Percentiles rank a stretch among this genome's conserved stretches.
phyloP scores from a whole-genome alignment of 208 protist genomes.

The Tritrichomonas musculus region DNA sequence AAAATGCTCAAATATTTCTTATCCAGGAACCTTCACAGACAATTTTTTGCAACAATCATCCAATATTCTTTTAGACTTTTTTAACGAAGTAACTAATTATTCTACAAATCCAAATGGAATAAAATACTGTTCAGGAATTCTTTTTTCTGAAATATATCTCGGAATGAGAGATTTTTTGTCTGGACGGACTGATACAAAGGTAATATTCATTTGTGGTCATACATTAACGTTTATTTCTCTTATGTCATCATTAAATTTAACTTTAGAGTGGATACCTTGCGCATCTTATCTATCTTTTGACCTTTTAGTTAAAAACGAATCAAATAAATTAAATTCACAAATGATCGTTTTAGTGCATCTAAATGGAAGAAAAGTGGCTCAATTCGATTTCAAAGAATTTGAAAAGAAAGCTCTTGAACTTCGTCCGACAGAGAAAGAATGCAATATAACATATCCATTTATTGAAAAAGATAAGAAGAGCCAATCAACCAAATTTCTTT shows the following conservation, averaged over 20 bases:
- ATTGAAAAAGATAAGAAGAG: background rate
- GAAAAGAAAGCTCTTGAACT: background rate
- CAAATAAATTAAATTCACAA: no score
- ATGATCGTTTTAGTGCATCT: background rate
- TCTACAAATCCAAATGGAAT: background rate
- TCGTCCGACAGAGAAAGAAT: background rate
- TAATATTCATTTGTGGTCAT: background rate
- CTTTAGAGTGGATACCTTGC: background rate
- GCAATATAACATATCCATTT: background rate
- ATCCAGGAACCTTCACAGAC: background rate
- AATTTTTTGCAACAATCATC: background rate
- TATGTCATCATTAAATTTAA: background rate
- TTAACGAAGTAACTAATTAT: background rate
- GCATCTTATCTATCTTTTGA: background rate
- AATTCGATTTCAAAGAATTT: background rate
- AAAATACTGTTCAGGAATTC: background rate
- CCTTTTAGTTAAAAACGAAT: background rate
- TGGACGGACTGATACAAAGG: background rate
- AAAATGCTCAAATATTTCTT: background rate
- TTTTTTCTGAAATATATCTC: conserved; percentile 21
- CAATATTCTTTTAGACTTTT: background rate
- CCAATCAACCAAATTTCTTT: background rate
- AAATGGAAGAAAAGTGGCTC: background rate
- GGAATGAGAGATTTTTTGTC: conserved; percentile 29
- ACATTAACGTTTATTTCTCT: background rate